A percentile compares a stretch with the other conserved stretches of the same genome.
These are phyloP conservation scores for Conringia planisiliqua DNA, from an alignment of 345 rosid genomes.

Conservation along the genomic window DNA sequence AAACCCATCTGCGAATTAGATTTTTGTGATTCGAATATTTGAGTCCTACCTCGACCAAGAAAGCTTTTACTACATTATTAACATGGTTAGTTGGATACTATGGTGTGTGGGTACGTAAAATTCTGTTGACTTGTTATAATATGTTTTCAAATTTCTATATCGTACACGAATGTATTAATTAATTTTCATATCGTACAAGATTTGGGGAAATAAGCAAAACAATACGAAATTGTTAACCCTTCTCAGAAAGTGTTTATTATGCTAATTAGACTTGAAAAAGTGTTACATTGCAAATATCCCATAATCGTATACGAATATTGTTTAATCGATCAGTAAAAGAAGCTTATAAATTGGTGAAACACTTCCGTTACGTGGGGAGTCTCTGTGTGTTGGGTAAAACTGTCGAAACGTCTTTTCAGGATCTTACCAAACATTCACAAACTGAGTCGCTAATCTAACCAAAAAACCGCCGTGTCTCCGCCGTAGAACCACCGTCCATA, in stretches of 20 bases:
- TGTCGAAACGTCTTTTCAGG: slow-evolving; percentile 17
- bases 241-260: not conserved
- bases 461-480: slow-evolving; percentile 4
- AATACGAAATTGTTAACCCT: not conserved
- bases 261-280: too few relatives aligned
- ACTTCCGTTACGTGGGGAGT: slow-evolving; percentile 15
- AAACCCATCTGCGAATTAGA: not conserved
- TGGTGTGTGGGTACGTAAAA: not conserved
- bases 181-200: not conserved
- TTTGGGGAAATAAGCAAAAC: not conserved
- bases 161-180: not conserved
- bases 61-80: not conserved
- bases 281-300: too few relatives aligned
- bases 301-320: not conserved
- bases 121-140: not conserved
- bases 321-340: not conserved
- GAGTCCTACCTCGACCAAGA: not conserved
- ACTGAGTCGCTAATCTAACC: not conserved
- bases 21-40: not conserved
- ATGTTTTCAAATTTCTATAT: not conserved
- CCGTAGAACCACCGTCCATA: slow-evolving; percentile 14
- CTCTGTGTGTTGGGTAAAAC: slow-evolving; percentile 4
- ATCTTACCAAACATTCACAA: slow-evolving; percentile 15
- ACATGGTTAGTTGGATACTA: not conserved
- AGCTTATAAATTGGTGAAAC: slow-evolving; percentile 6